phyloP scores from a whole-genome alignment of 805 yeast species.

The Candida ovalis region DNA sequence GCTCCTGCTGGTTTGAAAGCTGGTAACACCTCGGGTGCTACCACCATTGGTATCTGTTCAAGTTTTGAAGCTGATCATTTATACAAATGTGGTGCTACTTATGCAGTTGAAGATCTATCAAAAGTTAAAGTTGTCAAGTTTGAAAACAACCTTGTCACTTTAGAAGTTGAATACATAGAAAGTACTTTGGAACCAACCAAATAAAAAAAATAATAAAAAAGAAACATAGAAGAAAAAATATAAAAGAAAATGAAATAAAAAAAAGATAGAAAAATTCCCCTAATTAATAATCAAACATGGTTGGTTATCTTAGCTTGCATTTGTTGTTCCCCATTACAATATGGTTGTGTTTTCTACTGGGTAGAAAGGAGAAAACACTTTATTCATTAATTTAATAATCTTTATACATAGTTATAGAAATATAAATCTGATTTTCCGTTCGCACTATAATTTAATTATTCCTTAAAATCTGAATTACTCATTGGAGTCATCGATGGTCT shows the following conservation, averaged over 20 bases:
- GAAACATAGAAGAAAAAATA: background rate
- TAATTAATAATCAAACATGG: too few species aligned
- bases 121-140: constrained; percentile 57
- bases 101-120: constrained; percentile 71
- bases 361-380: background rate
- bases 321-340: background rate
- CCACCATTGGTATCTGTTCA: constrained; percentile 79
- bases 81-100: constrained; percentile 74
- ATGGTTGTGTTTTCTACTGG: background rate
- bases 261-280: background rate
- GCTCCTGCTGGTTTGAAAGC: constrained; percentile 87
- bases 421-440: too few species aligned
- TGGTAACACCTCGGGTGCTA: constrained; percentile 80
- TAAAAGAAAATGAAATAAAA: background rate
- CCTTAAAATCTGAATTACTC: too few species aligned
- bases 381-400: too few species aligned
- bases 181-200: background rate
- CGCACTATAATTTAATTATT: too few species aligned
- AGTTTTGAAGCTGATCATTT: constrained; percentile 69
- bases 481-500: too few species aligned
- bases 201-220: background rate
- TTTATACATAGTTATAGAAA: too few species aligned
- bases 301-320: background rate
- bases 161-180: constrained; percentile 34
- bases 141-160: constrained; percentile 37